Evolutionary conservation across 768 basidiomycete genomes (phyloP).

Genomic region (Termitomyces sp.): DNA sequence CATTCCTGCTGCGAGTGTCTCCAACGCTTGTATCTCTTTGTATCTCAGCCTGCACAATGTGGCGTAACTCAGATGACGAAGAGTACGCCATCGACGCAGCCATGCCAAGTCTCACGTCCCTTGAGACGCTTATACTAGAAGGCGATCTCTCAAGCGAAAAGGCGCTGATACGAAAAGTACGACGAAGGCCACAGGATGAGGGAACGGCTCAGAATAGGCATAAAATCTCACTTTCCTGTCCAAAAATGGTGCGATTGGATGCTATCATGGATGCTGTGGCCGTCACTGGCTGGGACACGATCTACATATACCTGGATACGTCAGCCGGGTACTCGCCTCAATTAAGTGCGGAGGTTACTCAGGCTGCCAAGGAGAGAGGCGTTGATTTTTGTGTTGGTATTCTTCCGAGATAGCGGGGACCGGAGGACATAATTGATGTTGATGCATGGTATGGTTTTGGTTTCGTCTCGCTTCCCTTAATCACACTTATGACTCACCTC

Average conservation of each 20-base stretch:
- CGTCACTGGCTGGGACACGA: conserved; percentile 5
- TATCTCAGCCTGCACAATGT: conserved; percentile 5
- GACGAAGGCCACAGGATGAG: not conserved
- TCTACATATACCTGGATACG: not conserved
- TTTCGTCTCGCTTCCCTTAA: not conserved
- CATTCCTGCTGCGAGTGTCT: conserved; percentile 7
- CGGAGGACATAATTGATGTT: not conserved
- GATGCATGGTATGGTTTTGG: not conserved
- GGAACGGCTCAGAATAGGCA: not conserved
- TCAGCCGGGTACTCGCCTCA: not conserved
- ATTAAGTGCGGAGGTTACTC: not conserved
- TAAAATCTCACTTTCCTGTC: not conserved
- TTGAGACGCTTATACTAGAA: not conserved
- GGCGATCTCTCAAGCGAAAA: conserved; percentile 4
- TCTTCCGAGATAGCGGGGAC: not conserved
- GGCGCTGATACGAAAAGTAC: not conserved
- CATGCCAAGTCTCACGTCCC: conserved; percentile 4
- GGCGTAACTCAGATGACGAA: conserved; percentile 5
- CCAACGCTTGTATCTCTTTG: conserved; percentile 4
- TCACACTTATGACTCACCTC: not conserved
- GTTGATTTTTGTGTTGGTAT: conserved; percentile 2
- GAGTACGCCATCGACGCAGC: conserved; percentile 12
- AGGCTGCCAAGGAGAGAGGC: not conserved
- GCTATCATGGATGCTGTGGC: conserved; percentile 1
- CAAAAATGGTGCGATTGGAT: not conserved